Base-by-base conservation (phyloP, 1,139 yeast genomes). In the Arxiozyma bovina region DNA sequence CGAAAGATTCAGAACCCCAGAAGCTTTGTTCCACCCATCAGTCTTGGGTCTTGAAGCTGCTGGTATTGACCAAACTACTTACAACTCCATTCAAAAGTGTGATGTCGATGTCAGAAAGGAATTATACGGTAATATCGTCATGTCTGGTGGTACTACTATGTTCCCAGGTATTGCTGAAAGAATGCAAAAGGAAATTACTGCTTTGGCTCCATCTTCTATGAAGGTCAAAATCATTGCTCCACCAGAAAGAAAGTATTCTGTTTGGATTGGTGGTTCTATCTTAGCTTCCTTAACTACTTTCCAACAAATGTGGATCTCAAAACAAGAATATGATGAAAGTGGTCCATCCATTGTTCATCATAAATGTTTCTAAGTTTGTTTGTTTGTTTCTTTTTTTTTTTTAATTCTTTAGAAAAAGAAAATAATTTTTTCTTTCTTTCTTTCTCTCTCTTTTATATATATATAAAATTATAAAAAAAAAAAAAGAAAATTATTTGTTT, bases 101-200 rank as follows among this genome's bases (percentile, higher is more conserved):
- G 99, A 93, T 78, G 87, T 93, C 70, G 99, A 93, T 79, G 97
- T 93, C 69, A 89, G 99, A 81, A 91, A 89, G 83, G 98, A 93
- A 77, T 85, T 93, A 77, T 93, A 93, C 82, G 95, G 96, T 79
- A 93, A 93, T 87, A 93, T 93, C 74, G 99, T 93, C 75, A 85
- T 91, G 95, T 91, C 98, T 68, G 99, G 99, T 85, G 99, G 98
- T 87, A 90, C 98, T 72, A 91, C 98, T 69, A 89, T 93, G 98
- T 91, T 90, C 96, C 97, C 97, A 78, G 98, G 98, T 83, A 90
- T 93, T 77, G 97, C 98, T 77, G 98, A 93, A 83, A 93, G 99
- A 85, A 90, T 93, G 96, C 98, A 93, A 84, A 93, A 91, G 88
- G 98, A 93, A 81, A 90, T 93, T 72, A 89, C 98, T 69, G 96